Evolutionary conservation across 2,329 filamentous ascomycete genomes (phyloP).

Genomic region (Claviceps sp.): DNA sequence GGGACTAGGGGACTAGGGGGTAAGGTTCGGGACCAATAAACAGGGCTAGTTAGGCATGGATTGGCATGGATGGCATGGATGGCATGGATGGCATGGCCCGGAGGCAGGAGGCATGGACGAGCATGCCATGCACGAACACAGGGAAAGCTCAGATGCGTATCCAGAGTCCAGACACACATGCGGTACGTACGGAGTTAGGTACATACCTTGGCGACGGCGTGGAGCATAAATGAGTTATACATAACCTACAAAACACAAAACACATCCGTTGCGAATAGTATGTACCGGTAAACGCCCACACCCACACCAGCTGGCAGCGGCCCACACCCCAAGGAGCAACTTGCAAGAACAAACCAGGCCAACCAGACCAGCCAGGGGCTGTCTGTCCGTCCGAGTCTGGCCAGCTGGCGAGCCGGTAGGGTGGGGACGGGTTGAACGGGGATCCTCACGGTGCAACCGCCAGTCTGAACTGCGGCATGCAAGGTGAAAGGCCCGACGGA

Average conservation of each 20-base stretch:
- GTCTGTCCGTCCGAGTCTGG: neutral
- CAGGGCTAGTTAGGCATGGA: neutral
- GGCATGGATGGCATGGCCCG: neutral
- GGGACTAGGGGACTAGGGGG: no score
- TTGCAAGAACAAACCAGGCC: neutral
- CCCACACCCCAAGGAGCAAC: neutral
- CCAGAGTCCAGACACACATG: neutral
- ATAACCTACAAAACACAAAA: no score
- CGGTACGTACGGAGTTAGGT: neutral
- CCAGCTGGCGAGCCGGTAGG: constrained; percentile 17
- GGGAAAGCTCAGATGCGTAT: neutral
- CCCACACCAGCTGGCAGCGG: neutral
- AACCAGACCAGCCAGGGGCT: neutral
- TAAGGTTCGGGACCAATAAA: neutral
- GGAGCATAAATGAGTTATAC: neutral
- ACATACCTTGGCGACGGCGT: neutral
- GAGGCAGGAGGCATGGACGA: neutral
- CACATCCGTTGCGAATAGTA: no score
- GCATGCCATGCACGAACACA: neutral
- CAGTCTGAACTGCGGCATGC: constrained; percentile 28
- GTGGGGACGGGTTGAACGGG: constrained; percentile 4
- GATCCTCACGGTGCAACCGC: constrained; percentile 22
- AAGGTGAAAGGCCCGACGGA: no score
- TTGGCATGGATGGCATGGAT: neutral
- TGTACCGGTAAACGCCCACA: neutral